Evolutionary conservation across 345 rosid species (phyloP), one percentile per base, ranked within the genome.

Genomic region (Eucalyptus pumila): DNA sequence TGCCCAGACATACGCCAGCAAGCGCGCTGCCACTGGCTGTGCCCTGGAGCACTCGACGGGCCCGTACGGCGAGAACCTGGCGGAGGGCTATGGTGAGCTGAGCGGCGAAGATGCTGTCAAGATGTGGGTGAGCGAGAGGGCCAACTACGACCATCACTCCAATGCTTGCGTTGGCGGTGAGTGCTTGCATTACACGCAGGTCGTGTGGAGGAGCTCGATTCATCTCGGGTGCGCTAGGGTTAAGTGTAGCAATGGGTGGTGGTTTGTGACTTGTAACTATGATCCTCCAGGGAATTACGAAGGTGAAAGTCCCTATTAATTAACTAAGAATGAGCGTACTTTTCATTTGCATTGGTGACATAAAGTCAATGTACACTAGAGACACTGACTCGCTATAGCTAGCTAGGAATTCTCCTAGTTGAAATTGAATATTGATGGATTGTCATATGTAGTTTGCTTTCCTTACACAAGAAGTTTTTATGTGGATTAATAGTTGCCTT

Each of bases 51-150:
- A 94, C 92, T 95, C 96, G 8, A 60, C 90, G 12, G 96, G 97
- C n/a, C 94, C 92, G 11, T 95, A 94, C 50, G 96, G 97, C 7
- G 97, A 95, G 93, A 95, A 95, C 90, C 89, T 95, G 37, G 97
- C 97, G 7, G 32, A 90, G 87, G 88, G 95, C 87, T 80, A 89
- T 47, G 94, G 88, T 27, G 93, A 90, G 45, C 90, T 95, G 51
- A 81, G 93, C 0, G 94, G 92, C 3, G 88, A 87, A 9, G 90
- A 86, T 21, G 96, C 96, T 4, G 96, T 96, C 27, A 85, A 86
- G 15, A 5, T 95, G 93, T 96, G 96, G 96, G 93, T 94, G 5
- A 58, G 86, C 58, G 98, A 95, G 93, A 94, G 92, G 92, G 85
- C 86, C 9, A 21, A 88, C 83, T 97, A 96, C 69, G 88, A 95